Percentiles rank a stretch among this genome's conserved stretches.
Evolutionary conservation across 345 rosid species (phyloP).

Genomic region (Eutrema yunnanense): DNA sequence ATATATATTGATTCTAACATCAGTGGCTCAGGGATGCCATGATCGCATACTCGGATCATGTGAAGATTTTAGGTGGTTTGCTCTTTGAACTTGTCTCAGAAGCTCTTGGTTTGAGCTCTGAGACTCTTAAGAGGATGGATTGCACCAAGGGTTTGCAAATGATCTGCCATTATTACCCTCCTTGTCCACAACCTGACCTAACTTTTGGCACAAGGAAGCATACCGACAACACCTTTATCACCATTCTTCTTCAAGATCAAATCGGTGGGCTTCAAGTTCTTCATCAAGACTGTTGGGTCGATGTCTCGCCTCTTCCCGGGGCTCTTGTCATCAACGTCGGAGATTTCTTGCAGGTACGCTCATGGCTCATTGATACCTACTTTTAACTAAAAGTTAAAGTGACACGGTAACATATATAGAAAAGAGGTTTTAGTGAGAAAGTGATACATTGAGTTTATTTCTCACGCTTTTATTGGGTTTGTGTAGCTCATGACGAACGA

Average conservation of each 20-base stretch:
- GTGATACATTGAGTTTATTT: neutral
- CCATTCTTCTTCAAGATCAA: conserved; percentile 42
- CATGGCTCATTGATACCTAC: neutral
- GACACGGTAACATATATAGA: neutral
- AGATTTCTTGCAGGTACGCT: conserved; percentile 32
- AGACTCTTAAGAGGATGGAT: conserved; percentile 26
- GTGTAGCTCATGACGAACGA: conserved; percentile 35
- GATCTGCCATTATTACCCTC: conserved; percentile 38
- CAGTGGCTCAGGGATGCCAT: conserved; percentile 29
- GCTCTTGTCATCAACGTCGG: conserved; percentile 36
- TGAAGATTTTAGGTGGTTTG: conserved; percentile 27
- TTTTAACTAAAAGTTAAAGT: neutral
- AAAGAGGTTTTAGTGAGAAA: neutral
- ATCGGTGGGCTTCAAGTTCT: conserved; percentile 48
- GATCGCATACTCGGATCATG: conserved; percentile 30
- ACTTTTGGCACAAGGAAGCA: conserved; percentile 33
- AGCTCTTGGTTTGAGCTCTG: conserved; percentile 35
- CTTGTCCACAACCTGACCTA: conserved; percentile 45
- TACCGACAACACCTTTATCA: conserved; percentile 29
- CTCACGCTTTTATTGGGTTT: neutral
- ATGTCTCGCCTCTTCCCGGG: conserved; percentile 30
- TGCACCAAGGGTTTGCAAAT: conserved; percentile 22
- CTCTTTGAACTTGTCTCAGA: conserved; percentile 37
- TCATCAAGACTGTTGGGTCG: conserved; percentile 36
- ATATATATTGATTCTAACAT: neutral